phyloP scores from a whole-genome alignment of 345 rosid genomes.

The rapeseed (Brassica napus) region DNA sequence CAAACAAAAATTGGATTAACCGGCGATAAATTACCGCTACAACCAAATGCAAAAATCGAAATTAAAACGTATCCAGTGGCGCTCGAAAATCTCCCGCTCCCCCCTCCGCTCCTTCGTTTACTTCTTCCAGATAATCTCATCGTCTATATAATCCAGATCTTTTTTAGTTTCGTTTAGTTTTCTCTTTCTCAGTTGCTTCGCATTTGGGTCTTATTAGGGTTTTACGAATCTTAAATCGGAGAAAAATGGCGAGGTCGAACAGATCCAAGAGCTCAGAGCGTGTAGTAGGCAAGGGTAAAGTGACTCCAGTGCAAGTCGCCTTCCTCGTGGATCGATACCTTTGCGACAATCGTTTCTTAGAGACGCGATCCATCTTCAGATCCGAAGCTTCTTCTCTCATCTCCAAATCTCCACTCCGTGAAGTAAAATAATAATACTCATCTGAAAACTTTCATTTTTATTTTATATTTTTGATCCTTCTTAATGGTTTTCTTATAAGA shows the following conservation, averaged over 20 bases:
- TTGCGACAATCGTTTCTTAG: conserved; percentile 59
- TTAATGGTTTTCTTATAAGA: neutral
- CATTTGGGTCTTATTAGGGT: too few relatives aligned
- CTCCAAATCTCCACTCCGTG: conserved; percentile 68
- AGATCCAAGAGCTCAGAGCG: conserved; percentile 49
- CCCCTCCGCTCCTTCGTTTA: neutral
- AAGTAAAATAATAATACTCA: conserved; percentile 44
- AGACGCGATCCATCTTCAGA: conserved; percentile 68
- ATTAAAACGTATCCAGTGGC: conserved; percentile 1
- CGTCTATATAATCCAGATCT: too few relatives aligned
- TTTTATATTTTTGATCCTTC: neutral
- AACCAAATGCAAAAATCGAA: conserved; percentile 22
- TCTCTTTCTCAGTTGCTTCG: too few relatives aligned
- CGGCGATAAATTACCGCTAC: conserved; percentile 32
- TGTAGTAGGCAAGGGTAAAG: conserved; percentile 68
- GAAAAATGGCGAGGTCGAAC: conserved; percentile 60
- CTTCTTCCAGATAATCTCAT: neutral
- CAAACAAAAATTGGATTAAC: neutral
- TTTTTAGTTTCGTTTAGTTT: too few relatives aligned
- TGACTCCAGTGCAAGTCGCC: conserved; percentile 85
- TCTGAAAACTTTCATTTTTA: neutral
- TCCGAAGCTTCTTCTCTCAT: conserved; percentile 80
- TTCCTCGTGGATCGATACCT: conserved; percentile 92
- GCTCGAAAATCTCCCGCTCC: conserved; percentile 22
- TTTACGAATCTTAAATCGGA: too few relatives aligned